Percentiles rank a stretch among this genome's conserved stretches.
Evolutionary conservation across 805 yeast genomes (phyloP).

Genomic region (Lipomyces mesembrius): DNA sequence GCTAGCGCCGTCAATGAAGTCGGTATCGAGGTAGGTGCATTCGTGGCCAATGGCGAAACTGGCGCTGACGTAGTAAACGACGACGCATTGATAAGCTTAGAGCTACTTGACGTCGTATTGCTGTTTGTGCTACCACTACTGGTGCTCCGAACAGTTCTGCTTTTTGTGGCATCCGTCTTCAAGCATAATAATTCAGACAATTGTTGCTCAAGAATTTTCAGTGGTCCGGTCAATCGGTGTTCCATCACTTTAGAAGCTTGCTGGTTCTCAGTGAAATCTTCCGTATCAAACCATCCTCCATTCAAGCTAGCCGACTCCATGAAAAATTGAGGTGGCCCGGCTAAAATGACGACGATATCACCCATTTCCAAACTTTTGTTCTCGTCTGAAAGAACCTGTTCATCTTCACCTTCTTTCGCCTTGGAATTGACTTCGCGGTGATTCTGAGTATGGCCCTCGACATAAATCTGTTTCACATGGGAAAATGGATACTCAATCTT

Average conservation of each 20-base stretch:
- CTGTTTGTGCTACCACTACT: conserved; percentile 21
- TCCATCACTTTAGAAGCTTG: conserved; percentile 32
- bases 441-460: conserved; percentile 17
- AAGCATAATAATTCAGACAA: conserved; percentile 23
- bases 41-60: conserved; percentile 28
- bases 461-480: conserved; percentile 24
- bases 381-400: not conserved
- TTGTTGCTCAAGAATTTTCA: conserved; percentile 29
- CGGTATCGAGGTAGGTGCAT: conserved; percentile 4
- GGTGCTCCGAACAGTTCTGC: conserved; percentile 20
- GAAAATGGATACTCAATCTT: conserved; percentile 35
- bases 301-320: conserved; percentile 24
- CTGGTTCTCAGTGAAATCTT: conserved; percentile 36
- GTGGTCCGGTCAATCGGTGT: conserved; percentile 31
- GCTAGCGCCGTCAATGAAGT: conserved; percentile 7
- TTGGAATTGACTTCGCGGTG: not conserved
- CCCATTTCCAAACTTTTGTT: conserved; percentile 15
- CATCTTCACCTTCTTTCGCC: not conserved
- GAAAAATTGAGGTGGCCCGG: conserved; percentile 28
- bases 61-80: conserved; percentile 29
- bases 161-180: conserved; percentile 16
- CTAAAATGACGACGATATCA: conserved; percentile 25
- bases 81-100: conserved; percentile 10
- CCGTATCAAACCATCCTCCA: conserved; percentile 36
- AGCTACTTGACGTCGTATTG: conserved; percentile 21